Base-by-base conservation (phyloP, 805 yeast genomes). In the Saccharomycopsis lassenensis region DNA sequence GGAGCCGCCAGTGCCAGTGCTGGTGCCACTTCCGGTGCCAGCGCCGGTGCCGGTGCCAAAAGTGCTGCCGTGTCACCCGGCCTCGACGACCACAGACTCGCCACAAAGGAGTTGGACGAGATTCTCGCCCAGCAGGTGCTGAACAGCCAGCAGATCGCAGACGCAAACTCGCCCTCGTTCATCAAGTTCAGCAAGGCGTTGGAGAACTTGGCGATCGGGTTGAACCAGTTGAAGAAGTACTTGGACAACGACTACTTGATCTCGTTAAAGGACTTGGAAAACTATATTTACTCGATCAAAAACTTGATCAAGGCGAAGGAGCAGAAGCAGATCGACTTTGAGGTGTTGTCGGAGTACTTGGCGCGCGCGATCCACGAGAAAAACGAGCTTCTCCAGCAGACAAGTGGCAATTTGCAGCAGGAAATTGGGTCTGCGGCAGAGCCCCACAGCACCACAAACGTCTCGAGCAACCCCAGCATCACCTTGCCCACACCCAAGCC, bases 281-380 rank as follows among this genome's bases (percentile, higher is more conserved):
- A 83, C 57, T 91, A 81, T 48, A 71, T 79, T 30, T 62, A 61
- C 33, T 71, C 80, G 16, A 59, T 81, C 46, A 74, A 74, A 49
- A 72, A 68, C 43, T 60, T 89, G 40, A 70, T 91, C 36, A 86
- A 80, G 51, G 66, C 82, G 39, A 85, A 89, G 46, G 97, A 89
- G 51, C 86, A 85, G 52, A 87, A 87, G 55, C 87, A 83, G 48
- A 71, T 89, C 19, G 98, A 89, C 54, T 77, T 79, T 50, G 96
- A 91, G 52, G 93, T 82, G 35, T 62, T 89, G 29, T 71, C 74
- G 26, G 93, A 81, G 37, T 89, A 89, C 57, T 61, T 86, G 38
- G 65, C 67, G 27, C 80, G 83, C 49, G 75, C 94, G 0, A 65
- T 70, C 33, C 60, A 61, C 26, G 97, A 89, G 47, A 74, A 75